Percentiles rank a stretch among this genome's conserved stretches.
These are phyloP conservation scores for Paragyromitra xinjiangensis DNA, from an alignment of 495 filamentous ascomycete genomes.

Conservation along the genomic window DNA sequence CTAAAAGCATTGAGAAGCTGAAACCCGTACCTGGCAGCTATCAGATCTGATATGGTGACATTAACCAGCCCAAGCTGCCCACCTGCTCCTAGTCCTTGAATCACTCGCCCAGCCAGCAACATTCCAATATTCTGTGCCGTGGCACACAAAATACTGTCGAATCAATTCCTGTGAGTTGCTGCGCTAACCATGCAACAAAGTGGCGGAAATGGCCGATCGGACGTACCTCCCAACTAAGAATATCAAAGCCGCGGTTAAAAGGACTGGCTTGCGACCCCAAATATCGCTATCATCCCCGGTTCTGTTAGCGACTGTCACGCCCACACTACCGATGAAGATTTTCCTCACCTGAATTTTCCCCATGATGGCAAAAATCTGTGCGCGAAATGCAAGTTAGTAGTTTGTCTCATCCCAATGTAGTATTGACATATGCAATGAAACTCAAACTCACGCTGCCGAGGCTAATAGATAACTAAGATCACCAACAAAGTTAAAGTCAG, in stretches of 20 bases:
- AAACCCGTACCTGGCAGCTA: constrained; percentile 59
- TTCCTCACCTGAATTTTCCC: constrained; percentile 59
- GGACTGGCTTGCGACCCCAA: constrained; percentile 82
- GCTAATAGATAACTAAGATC: constrained; percentile 60
- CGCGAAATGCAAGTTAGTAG: constrained; percentile 8
- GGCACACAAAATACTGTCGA: constrained; percentile 71
- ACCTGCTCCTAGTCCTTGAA: constrained; percentile 87
- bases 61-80: constrained; percentile 82
- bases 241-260: constrained; percentile 73
- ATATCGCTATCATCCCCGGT: constrained; percentile 66
- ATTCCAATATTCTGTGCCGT: constrained; percentile 73
- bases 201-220: constrained; percentile 2
- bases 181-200: background rate
- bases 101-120: constrained; percentile 76
- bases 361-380: constrained; percentile 59
- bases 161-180: background rate
- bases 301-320: constrained; percentile 11
- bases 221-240: constrained; percentile 67
- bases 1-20: background rate
- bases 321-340: background rate
- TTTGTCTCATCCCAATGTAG: constrained; percentile 21
- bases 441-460: constrained; percentile 57
- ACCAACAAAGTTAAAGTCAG: constrained; percentile 61
- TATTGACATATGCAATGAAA: constrained; percentile 18
- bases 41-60: constrained; percentile 77